Conservation (phyloP, 306 rosid genomes). For the Lathyrus tuberosus region DNA sequence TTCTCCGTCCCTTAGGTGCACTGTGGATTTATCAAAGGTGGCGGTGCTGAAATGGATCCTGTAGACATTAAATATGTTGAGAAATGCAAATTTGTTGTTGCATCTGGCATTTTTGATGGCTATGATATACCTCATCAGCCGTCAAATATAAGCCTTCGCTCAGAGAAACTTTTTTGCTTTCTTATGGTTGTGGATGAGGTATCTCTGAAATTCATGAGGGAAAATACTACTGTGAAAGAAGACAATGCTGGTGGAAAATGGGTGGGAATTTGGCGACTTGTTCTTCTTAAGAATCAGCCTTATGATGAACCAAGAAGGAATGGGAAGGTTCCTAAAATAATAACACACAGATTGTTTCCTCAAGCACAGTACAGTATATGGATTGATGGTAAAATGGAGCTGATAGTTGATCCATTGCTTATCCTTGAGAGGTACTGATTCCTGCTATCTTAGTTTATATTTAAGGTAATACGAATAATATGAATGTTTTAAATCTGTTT, state of each 20-base stretch:
- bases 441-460: slow-evolving; percentile 8
- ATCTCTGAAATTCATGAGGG: slow-evolving; percentile 75
- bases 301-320: slow-evolving; percentile 98
- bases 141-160: slow-evolving; percentile 71
- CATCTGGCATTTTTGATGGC: slow-evolving; percentile 95
- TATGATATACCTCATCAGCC: slow-evolving; percentile 94
- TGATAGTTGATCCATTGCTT: slow-evolving; percentile 86
- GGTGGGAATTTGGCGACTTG: slow-evolving; percentile 97
- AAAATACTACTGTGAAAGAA: slow-evolving; percentile 72
- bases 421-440: slow-evolving; percentile 80
- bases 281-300: slow-evolving; percentile 78
- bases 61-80: slow-evolving; percentile 68
- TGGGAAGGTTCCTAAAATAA: slow-evolving; percentile 93
- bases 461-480: background rate
- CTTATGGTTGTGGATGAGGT: slow-evolving; percentile 93
- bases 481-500: slow-evolving; percentile 29
- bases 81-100: slow-evolving; percentile 93
- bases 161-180: slow-evolving; percentile 87
- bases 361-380: slow-evolving; percentile 92
- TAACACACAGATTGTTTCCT: slow-evolving; percentile 90
- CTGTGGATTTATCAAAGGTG: slow-evolving; percentile 87
- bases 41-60: slow-evolving; percentile 87
- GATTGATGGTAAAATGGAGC: slow-evolving; percentile 99
- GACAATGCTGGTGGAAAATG: slow-evolving; percentile 75
- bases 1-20: slow-evolving; percentile 61